Evolutionary conservation across 176 grass and related monocot genomes (phyloP), one percentile per base, ranked within the genome.

Genomic region (Cenchrus americanus): DNA sequence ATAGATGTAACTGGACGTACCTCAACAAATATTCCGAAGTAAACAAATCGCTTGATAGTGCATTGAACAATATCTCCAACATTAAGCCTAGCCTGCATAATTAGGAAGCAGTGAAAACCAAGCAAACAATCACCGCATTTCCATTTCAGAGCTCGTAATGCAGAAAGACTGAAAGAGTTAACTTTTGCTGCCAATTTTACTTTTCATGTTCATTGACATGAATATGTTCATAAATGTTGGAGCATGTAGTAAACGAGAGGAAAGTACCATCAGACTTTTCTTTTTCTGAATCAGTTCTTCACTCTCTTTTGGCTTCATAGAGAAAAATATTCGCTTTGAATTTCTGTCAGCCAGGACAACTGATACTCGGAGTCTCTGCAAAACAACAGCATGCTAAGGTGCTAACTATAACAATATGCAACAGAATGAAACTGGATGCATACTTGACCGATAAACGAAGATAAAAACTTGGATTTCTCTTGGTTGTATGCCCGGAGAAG

Each of bases 381-480:
- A 90, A 86, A 76, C 5, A 63, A 68, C 71, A 49, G 11, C 22
- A 92, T 59, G 50, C 69, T 71, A 73, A 66, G 43, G 4, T 59
- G 50, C 69, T 71, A 73, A 66, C 5, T 21, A 55, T 15, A 59
- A 76, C 17, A 83, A 32, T 42, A 21, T 62, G 44, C 42, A 69
- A 7, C 70, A 75, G 66, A 41, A 60, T 24, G n/a, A 27, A 13
- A 73, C 34, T 26, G 43, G 81, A 53, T 76, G 69, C 85, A 95
- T 93, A 99, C 96, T 90, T 96, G 93, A 84, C 89, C 96, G 61
- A 99, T 90, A 78, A 99, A 94, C 74, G 96, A 99, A 86, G 96
- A 96, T 84, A 99, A 87, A 81, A 96, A 99, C 71, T 87, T 86
- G 68, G 88, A 86, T 81, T 99, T 99, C 83, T 99, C 96, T 87